Percentiles rank a stretch among this genome's conserved stretches.
These are phyloP conservation scores for Coniella lustricola DNA, from an alignment of 2,329 filamentous ascomycete species.

Conservation along the genomic window DNA sequence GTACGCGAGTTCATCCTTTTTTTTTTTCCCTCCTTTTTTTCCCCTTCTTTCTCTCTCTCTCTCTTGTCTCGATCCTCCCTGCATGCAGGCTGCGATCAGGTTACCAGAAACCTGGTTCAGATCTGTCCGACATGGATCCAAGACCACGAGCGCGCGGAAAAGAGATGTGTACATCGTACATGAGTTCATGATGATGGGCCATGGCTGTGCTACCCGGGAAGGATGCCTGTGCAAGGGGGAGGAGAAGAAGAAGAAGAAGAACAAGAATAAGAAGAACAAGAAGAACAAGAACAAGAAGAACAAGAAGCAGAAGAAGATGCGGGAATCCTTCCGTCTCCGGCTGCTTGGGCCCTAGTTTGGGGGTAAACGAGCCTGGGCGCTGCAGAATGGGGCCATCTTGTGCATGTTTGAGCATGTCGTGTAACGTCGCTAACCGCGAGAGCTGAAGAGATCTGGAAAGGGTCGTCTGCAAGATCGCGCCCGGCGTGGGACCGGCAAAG, in stretches of 20 bases:
- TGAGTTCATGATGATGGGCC: too few relatives aligned
- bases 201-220: too few relatives aligned
- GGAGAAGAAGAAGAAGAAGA: not conserved
- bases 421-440: constrained; percentile 1
- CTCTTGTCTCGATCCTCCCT: not conserved
- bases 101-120: constrained; percentile 6
- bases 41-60: not conserved
- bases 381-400: not conserved
- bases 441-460: not conserved
- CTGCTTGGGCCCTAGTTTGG: not conserved
- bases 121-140: constrained; percentile 4
- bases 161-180: too few relatives aligned
- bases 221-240: too few relatives aligned
- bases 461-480: constrained; percentile 6
- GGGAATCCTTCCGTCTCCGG: not conserved
- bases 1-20: not conserved
- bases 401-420: constrained; percentile 1
- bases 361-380: not conserved
- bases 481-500: constrained; percentile 3
- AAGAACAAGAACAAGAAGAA: not conserved
- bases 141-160: not conserved
- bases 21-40: not conserved
- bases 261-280: not conserved
- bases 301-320: not conserved
- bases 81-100: constrained; percentile 3